Base-by-base conservation (phyloP, 2,329 filamentous ascomycete genomes). In the Exophiala sp. region DNA sequence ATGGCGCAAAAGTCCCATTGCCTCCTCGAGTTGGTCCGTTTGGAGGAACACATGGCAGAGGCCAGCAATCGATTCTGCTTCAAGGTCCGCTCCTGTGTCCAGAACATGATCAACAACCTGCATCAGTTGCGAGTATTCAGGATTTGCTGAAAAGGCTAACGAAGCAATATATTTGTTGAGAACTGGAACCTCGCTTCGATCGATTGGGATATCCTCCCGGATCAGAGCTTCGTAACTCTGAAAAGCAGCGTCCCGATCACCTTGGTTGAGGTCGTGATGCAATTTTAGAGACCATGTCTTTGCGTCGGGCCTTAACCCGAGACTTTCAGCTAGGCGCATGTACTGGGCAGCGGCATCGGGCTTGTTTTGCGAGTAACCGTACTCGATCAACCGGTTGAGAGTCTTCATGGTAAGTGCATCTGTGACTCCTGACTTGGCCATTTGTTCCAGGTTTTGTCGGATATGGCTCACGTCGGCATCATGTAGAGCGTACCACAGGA, bases 1-100 rank as follows among this genome's bases (percentile, higher is more conserved):
- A 3, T 86, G 79, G 20, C 91, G 89, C 12, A 97, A 79, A 0
- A 95, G 80, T 66, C 95, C 89, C 58, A 90, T 86, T 3, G 90
- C 84, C 57, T 95, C 90, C 59, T 85, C 83, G 40, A 85, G 79
- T 66, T 95, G 88, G 64, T 89, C 87, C 38, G 87, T 84, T 57
- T 82, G 79, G 9, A 96, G 78, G 62, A 95, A 87, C 39, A 87
- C 76, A 41, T 85, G 76, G 55, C 85, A 87, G n/a, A 96, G 76
- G 0, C 82, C 79, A 5, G 85, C 83, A 1, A 94, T 82, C 0
- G 91, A 95, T 40, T 85, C 79, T 0, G 91, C 83, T 34, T 88
- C 86, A 11, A 96, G 78, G 1, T 79, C 80, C 6, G 83, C 81
- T 50, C 84, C 78, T 9, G 84, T 82, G 64, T 90, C 83, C 54